Base-by-base conservation (phyloP, 176 grass and related monocot genomes). In the Musa beccarii region DNA sequence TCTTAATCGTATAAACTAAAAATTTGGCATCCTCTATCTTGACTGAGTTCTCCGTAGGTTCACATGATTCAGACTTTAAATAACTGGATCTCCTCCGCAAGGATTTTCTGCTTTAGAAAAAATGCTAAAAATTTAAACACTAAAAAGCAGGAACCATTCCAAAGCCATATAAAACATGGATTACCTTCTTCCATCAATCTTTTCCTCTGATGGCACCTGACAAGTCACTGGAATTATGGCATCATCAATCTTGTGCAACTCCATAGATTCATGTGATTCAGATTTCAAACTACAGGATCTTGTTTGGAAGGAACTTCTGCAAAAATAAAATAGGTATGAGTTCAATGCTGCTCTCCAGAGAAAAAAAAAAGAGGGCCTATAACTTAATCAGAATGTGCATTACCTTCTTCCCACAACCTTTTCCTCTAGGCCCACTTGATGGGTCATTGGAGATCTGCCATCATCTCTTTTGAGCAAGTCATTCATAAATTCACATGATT, bases 1-100 rank as follows among this genome's bases (percentile, higher is more conserved):
- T 54, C 9, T 57, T 20, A 2, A 53, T 77, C 69, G 75, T 19
- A 55, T 61, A 50, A 20, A 84, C 78, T 17, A 81, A 62, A 50
- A 86, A 64, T 73, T 84, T 79, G 43, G 83, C 52, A n/a, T 86
- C 86, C 72, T 86, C 84, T 61, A 84, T 67, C 79, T 92, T 84
- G 53, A 92, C 86, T 15, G 52, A 55, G 11, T 57, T 52, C 53
- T 55, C 72, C 1, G 10, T 57, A 11, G 22, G 53, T 59, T 57
- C 53, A 74, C 22, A 55, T 9, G 23, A 13, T 29, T 74, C 72
- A 74, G 52, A 17, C 52, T 43, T 74, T 52, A 20, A 17, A 56
- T 74, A 57, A 26, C 52, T n/a, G 12, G 22, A 57, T 75, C 53
- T 75, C 23, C 24, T 57, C 16, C 49, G 17, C 19, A 52, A 51